phyloP scores from a whole-genome alignment of 495 filamentous ascomycete genomes.

The Penicillium daleae region DNA sequence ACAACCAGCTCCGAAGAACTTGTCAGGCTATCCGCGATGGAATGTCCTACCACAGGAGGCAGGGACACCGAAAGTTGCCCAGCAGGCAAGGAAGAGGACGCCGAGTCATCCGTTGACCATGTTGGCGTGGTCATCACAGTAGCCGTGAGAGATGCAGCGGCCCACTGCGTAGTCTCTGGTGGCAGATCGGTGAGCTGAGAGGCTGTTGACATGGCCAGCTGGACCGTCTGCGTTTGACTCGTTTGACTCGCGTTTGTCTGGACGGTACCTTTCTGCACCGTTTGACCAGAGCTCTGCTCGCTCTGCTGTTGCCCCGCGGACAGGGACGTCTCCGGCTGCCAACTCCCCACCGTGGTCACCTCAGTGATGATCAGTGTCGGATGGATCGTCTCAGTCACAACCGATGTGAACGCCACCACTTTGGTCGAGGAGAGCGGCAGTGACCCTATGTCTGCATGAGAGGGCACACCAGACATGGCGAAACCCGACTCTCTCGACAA shows the following conservation, averaged over 20 bases:
- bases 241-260: not conserved
- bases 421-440: not conserved
- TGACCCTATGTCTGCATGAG: not conserved
- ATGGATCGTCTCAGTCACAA: constrained; percentile 17
- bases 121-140: not conserved
- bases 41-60: not conserved
- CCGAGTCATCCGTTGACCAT: not conserved
- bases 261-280: not conserved
- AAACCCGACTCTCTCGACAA: not conserved
- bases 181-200: not conserved
- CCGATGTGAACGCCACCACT: constrained; percentile 12
- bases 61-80: not conserved
- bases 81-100: not conserved
- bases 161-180: not conserved
- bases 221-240: not conserved
- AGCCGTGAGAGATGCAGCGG: not conserved
- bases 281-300: not conserved
- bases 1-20: not conserved
- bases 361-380: constrained; percentile 14
- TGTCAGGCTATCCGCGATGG: not conserved
- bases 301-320: not conserved
- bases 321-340: not conserved
- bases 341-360: not conserved
- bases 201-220: not conserved
- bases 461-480: not conserved